phyloP scores from a whole-genome alignment of 1,139 yeast species.

The Pichia sp. region DNA sequence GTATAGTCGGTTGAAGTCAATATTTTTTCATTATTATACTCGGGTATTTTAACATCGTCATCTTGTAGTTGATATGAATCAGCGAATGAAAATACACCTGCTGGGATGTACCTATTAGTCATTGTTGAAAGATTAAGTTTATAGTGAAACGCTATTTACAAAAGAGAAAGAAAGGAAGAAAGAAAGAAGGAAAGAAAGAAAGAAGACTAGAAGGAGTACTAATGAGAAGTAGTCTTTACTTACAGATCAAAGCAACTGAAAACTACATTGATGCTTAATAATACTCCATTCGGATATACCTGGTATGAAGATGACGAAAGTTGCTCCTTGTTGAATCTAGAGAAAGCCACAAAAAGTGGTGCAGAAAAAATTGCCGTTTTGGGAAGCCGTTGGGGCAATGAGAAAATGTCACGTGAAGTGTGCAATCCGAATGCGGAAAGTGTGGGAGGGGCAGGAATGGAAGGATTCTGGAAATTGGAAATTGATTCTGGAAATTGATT shows the following conservation, averaged over 20 bases:
- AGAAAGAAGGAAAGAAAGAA: background rate
- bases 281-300: background rate
- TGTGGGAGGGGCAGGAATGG: background rate
- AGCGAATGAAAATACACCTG: background rate
- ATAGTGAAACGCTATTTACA: too few relatives aligned
- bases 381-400: background rate
- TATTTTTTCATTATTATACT: conserved; percentile 29
- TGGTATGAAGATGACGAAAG: background rate
- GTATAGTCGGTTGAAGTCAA: conserved; percentile 40
- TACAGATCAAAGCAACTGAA: background rate
- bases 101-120: background rate
- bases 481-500: too few relatives aligned
- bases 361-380: background rate
- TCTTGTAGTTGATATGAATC: background rate
- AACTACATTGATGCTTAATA: background rate
- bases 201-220: too few relatives aligned
- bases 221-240: background rate
- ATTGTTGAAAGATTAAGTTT: background rate
- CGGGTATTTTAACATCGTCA: background rate
- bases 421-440: background rate
- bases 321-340: background rate
- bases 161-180: background rate
- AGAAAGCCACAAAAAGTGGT: background rate
- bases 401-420: background rate
- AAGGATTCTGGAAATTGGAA: too few relatives aligned